Conservation (phyloP, 768 basidiomycete genomes). For the Dacryopinax spathularia region DNA sequence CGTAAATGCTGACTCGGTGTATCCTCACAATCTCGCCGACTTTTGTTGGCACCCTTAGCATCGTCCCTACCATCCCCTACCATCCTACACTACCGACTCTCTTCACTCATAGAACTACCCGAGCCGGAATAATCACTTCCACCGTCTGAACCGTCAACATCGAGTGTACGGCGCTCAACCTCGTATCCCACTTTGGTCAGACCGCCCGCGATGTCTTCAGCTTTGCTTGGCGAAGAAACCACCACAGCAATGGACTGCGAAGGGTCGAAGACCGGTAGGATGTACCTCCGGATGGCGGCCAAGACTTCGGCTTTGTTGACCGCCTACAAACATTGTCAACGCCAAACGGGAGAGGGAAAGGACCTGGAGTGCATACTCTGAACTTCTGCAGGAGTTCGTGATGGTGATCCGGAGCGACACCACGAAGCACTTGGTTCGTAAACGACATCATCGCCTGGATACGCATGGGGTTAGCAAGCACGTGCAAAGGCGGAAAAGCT, state of each 20-base stretch:
- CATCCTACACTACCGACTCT: background rate
- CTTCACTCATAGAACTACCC: background rate
- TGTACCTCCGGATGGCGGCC: constrained; percentile 49
- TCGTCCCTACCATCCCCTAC: no score
- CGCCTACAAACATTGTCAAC: constrained; percentile 24
- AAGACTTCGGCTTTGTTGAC: constrained; percentile 70
- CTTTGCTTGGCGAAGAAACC: constrained; percentile 70
- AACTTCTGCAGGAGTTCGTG: constrained; percentile 63
- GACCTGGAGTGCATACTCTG: constrained; percentile 22
- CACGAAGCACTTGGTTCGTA: constrained; percentile 80
- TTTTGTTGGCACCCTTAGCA: no score
- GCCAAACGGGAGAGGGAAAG: background rate
- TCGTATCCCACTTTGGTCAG: constrained; percentile 58
- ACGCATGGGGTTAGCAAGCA: background rate
- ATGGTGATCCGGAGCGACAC: constrained; percentile 58
- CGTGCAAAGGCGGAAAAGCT: background rate
- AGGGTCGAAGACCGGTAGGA: constrained; percentile 73
- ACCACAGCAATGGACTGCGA: constrained; percentile 63
- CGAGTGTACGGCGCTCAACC: constrained; percentile 56
- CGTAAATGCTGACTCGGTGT: no score
- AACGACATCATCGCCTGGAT: constrained; percentile 67
- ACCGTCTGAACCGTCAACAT: constrained; percentile 34
- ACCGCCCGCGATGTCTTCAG: constrained; percentile 50
- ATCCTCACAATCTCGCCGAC: no score
- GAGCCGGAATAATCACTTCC: constrained; percentile 15